Base-by-base conservation (phyloP, 345 rosid species). In the Camelina neglecta region DNA sequence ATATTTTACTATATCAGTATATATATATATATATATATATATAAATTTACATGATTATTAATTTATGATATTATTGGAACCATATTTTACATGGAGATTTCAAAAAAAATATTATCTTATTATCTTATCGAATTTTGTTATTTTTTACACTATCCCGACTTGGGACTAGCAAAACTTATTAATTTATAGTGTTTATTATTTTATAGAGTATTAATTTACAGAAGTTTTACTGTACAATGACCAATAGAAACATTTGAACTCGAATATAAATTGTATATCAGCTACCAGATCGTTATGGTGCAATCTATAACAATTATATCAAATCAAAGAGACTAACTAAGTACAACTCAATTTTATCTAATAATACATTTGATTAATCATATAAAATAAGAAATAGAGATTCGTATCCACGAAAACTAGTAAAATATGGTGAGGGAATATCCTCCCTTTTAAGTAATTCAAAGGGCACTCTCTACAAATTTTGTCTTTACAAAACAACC, bases 401-500 rank as follows among this genome's bases (percentile, higher is more conserved):
- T 75, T 42, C 79, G 69, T 75, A 75, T 75, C 74, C 26, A 68
- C 55, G 51, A 51, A 75, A 67, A 26, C 44, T 42, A 60, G 39
- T 75, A 68, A 31, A 60, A 41, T 75, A 75, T 29, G 35, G 15
- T 42, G 36, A 51, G 12, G 29, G 49, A 75, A 68, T 68, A 68
- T 75, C 48, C 79, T 16, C 54, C 68, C 31, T 68, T 67, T 60
- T 60, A 68, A 35, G 69, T 54, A 51, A 60, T 69, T 50, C 74
- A 75, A 75, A 69, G 79, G 79, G 29, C 79, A 42, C 48, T 29
- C 5, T 29, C 31, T 51, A 50, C 5, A 35, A 18, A 11, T 39
- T 35, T 62, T 75, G 79, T 60, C 79, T 60, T 50, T 68, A 60
- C 74, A 75, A 60, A 75, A 75, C 69, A 68, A 18, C 74, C 69